Evolutionary conservation across 495 filamentous ascomycete species (phyloP).

Genomic region (Neurospora cerealis): DNA sequence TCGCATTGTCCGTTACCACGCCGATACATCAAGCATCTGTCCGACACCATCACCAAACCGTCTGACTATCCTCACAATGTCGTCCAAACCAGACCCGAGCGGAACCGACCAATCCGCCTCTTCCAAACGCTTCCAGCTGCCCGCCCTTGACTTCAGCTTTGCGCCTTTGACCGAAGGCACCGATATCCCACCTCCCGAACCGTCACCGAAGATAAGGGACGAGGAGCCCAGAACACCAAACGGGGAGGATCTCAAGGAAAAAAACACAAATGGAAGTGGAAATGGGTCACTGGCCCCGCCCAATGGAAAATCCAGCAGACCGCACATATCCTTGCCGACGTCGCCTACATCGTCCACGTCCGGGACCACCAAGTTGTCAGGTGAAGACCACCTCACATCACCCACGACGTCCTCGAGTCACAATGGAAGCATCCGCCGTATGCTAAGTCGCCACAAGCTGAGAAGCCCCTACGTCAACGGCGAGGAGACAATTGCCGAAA

Average conservation of each 20-base stretch:
- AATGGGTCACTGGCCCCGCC: conserved; percentile 8
- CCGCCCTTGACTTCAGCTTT: conserved; percentile 40
- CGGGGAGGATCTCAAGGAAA: conserved; percentile 6
- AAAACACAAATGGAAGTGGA: not conserved
- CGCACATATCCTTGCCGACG: conserved; percentile 22
- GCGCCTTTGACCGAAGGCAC: conserved; percentile 47
- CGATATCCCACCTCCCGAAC: conserved; percentile 44
- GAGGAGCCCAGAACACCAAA: conserved; percentile 26
- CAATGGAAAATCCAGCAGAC: conserved; percentile 22
- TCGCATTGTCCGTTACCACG: not conserved
- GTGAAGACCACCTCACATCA: conserved; percentile 35
- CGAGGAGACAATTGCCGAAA: conserved; percentile 8
- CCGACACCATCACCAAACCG: not conserved
- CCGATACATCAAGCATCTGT: not conserved
- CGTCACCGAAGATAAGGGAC: conserved; percentile 36
- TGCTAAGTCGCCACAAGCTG: conserved; percentile 35
- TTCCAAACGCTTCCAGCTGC: conserved; percentile 43
- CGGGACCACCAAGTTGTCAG: conserved; percentile 28
- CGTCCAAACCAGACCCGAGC: conserved; percentile 14
- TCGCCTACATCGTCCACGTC: conserved; percentile 16
- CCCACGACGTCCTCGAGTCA: conserved; percentile 31
- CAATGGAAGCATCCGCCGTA: conserved; percentile 34
- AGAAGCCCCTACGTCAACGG: conserved; percentile 35
- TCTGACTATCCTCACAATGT: conserved; percentile 8
- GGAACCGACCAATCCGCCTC: conserved; percentile 6